Base-by-base conservation (phyloP, 306 rosid species). In the Quercus ilex region DNA sequence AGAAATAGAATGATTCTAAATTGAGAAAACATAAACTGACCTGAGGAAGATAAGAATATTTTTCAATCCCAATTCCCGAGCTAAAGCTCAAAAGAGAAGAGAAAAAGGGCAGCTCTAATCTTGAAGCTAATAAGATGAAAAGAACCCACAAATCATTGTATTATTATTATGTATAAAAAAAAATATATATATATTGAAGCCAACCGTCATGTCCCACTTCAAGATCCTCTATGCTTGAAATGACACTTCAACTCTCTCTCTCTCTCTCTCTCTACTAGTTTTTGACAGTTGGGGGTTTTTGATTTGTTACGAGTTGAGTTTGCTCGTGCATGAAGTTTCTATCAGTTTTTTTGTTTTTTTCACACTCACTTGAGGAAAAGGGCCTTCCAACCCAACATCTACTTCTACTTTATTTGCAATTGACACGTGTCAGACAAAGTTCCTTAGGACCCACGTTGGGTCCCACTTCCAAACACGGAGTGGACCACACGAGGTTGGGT, bases 171-270 rank as follows among this genome's bases (percentile, higher is more conserved):
- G 11, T 41, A 41, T 6, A 8, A 41, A 2, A 38, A 8, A 2
- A 8, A 41, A n/a, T n/a, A 46, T 15, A 84, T n/a, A 52, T 0
- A 23, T 23, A 23, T 41, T 19, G 41, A 35, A 73, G 23, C 63
- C 26, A 20, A 83, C 71, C 14, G 73, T 60, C 46, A 41, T 2
- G 51, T 78, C 49, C 75, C 78, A 55, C 60, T 56, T 41, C 46
- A 41, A 64, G 79, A 75, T 71, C 71, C 76, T 25, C 76, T 25
- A 18, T 79, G 78, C 80, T 86, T 57, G 21, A 77, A 68, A 77
- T 73, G 83, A 85, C 85, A 82, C 87, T 76, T 57, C 79, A 79
- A 62, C 88, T 9, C 83, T 79, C 59, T 74, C 59, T 74, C 74
- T n/a, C n/a, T n/a, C n/a, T 69, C 33, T 35, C 51, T n/a, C 75